phyloP scores from a whole-genome alignment of 148 eudicot species.

The Rhododendron vialii region DNA sequence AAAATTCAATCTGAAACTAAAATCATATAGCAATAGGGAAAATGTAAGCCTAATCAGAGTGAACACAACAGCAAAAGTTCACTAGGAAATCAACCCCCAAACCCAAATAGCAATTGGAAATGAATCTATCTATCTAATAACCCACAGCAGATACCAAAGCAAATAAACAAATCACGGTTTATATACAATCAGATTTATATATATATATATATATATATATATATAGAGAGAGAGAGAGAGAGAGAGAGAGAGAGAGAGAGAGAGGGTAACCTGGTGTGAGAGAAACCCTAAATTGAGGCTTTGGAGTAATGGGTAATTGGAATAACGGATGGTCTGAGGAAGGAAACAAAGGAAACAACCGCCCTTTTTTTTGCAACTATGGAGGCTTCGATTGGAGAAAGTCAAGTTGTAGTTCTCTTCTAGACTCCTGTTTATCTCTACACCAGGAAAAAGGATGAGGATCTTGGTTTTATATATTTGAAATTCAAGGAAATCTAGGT shows the following conservation, averaged over 20 bases:
- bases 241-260: neutral
- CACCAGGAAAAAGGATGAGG: neutral
- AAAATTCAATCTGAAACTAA: neutral
- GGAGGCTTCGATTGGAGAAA: too few species aligned
- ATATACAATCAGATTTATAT: neutral
- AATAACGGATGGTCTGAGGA: slow-evolving; percentile 10
- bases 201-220: too few species aligned
- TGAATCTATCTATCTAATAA: neutral
- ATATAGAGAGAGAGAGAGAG: neutral
- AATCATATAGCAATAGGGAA: neutral
- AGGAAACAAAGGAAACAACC: slow-evolving; percentile 11
- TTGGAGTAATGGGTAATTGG: slow-evolving; percentile 17
- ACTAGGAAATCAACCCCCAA: neutral
- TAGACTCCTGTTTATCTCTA: neutral
- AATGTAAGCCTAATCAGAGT: neutral
- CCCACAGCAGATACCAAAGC: neutral
- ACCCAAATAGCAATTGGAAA: neutral
- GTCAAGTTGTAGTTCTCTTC: neutral
- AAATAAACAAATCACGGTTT: neutral
- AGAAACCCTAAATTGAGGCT: slow-evolving; percentile 16
- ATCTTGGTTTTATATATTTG: neutral
- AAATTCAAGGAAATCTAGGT: neutral
- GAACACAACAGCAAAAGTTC: neutral
- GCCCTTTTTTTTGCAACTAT: neutral
- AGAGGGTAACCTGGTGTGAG: neutral